Evolutionary conservation across 257 asterid genomes (phyloP), one percentile per base, ranked within the genome.

Genomic region (Avicennia marina): DNA sequence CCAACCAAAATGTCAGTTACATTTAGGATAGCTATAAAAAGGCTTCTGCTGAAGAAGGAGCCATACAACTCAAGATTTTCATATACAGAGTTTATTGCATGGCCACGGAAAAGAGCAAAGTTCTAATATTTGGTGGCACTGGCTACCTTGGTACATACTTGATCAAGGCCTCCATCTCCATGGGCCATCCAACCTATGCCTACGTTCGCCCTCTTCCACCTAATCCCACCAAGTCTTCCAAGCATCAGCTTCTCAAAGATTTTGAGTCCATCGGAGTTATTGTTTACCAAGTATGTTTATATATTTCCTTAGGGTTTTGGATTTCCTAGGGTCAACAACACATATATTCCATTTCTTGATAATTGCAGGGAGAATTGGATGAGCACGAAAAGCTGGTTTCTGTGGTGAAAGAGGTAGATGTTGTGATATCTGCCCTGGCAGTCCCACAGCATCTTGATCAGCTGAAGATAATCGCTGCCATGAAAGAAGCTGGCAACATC

Each of bases 371-470:
- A 32, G 74, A 66, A 15, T 26, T 75, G 13, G 69, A 58, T 21
- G 74, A 70, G 20, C 66, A 70, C n/a, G 74, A 39, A 19, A 75
- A 62, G 21, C 51, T 75, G 8, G 74, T 75, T 1, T 11, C 50
- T 0, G 62, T 38, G 31, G 7, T 58, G 17, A 51, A 44, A 47
- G 67, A 75, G 47, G 80, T 75, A 2, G 80, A 75, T 66, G 57
- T 75, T 12, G 80, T 74, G 63, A 65, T 74, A 56, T 74, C 80
- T 20, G 58, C 80, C 11, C 39, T 75, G 15, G 68, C 74, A 0
- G 74, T 63, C 7, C 74, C 77, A n/a, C 77, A 75, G 40, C 60
- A 70, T 58, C 81, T 75, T 58, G 74, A 75, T 10, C 81, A 75
- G 29, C 47, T 70, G 18, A 66, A 70, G 50, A 48, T 75, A 13